Conservation (phyloP, 768 basidiomycete species). For the Phylloporus sp. region DNA sequence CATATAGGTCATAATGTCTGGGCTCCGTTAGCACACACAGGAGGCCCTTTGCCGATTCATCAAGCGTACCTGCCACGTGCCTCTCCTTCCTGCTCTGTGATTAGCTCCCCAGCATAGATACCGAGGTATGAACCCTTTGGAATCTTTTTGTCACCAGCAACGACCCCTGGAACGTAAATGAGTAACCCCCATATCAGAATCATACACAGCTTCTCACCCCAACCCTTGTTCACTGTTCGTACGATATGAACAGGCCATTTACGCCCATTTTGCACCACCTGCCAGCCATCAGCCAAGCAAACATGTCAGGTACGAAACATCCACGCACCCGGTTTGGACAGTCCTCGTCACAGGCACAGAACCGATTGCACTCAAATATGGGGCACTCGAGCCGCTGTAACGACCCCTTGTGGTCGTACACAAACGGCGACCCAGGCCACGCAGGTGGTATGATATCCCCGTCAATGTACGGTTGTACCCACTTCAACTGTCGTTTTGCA, state of each 20-base stretch:
- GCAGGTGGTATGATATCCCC: conserved; percentile 25
- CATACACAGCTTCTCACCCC: conserved; percentile 52
- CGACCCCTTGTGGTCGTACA: conserved; percentile 60
- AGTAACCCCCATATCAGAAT: neutral
- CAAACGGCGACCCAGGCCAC: conserved; percentile 50
- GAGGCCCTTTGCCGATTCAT: too few relatives aligned
- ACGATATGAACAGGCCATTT: conserved; percentile 57
- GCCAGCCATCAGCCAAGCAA: neutral
- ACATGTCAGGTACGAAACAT: neutral
- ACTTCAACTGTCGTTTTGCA: conserved; percentile 49
- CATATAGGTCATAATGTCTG: conserved; percentile 73
- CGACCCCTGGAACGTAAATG: conserved; percentile 51
- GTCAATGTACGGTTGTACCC: conserved; percentile 22
- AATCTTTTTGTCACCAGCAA: conserved; percentile 63
- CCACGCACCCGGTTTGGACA: conserved; percentile 70
- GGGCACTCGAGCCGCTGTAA: conserved; percentile 52
- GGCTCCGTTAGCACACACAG: conserved; percentile 1
- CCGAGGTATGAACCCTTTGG: conserved; percentile 70
- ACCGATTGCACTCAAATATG: conserved; percentile 83
- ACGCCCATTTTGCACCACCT: conserved; percentile 86
- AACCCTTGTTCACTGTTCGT: conserved; percentile 76
- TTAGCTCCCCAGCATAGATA: conserved; percentile 79
- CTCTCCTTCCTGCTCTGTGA: conserved; percentile 67
- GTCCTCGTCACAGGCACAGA: conserved; percentile 76
- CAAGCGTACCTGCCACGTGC: conserved; percentile 59